A percentile compares a stretch with the other conserved stretches of the same genome.
Conservation (phyloP, 805 yeast species). For the Ogataea trehaloabstinens region DNA sequence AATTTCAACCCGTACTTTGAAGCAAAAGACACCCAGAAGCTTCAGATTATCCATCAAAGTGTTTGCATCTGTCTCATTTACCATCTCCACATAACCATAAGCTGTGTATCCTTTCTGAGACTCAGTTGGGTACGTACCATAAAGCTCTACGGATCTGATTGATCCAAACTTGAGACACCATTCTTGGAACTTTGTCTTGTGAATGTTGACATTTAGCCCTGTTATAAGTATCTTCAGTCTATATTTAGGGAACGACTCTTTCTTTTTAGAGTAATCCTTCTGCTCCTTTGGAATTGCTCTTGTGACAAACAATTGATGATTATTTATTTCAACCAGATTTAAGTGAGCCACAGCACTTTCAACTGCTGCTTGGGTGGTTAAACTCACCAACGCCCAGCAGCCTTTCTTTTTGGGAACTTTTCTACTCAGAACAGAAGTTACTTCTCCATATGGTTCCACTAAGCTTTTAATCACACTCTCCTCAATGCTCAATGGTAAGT, state of each 20-base stretch:
- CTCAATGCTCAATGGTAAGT: conserved; percentile 28
- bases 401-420: conserved; percentile 29
- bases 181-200: conserved; percentile 22
- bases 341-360: conserved; percentile 25
- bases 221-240: conserved; percentile 27
- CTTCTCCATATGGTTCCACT: conserved; percentile 31
- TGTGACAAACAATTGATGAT: conserved; percentile 29
- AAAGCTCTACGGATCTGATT: conserved; percentile 28
- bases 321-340: conserved; percentile 29
- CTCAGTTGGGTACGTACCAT: conserved; percentile 19
- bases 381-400: conserved; percentile 32
- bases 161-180: conserved; percentile 26
- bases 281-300: conserved; percentile 34
- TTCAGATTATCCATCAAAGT: conserved; percentile 21
- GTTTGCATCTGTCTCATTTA: conserved; percentile 25
- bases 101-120: conserved; percentile 18
- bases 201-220: conserved; percentile 23
- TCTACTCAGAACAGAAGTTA: conserved; percentile 25
- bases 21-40: conserved; percentile 24
- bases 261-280: conserved; percentile 24
- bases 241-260: conserved; percentile 17
- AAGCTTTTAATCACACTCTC: conserved; percentile 23
- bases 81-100: conserved; percentile 32
- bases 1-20: conserved; percentile 29
- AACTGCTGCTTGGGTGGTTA: conserved; percentile 26